phyloP scores from a whole-genome alignment of 768 basidiomycete genomes.

The Mrakia gelida region DNA sequence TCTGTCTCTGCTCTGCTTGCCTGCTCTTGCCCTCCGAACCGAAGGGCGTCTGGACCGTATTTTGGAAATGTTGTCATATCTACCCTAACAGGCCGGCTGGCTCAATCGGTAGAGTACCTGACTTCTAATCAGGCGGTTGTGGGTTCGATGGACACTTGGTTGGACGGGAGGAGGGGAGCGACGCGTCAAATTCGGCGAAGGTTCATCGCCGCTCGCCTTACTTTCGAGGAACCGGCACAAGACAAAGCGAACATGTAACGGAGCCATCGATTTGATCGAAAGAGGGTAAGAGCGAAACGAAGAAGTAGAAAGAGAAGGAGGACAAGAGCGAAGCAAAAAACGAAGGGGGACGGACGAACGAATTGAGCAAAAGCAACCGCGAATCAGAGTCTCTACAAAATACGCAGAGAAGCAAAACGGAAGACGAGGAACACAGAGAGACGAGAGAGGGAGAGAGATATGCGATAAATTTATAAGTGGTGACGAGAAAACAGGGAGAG shows the following conservation, averaged over 20 bases:
- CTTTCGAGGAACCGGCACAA: not conserved
- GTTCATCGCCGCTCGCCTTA: no score
- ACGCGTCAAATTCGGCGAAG: no score
- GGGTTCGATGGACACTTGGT: not conserved
- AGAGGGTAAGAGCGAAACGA: not conserved
- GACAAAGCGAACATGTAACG: not conserved
- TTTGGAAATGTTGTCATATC: no score
- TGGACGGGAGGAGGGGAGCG: no score
- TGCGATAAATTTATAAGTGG: no score
- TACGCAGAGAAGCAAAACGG: not conserved
- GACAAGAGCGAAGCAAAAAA: not conserved
- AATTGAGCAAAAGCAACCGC: not conserved
- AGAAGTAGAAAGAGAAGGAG: not conserved
- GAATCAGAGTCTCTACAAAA: not conserved
- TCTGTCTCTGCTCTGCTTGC: no score
- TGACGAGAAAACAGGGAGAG: no score
- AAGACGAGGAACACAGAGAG: not conserved
- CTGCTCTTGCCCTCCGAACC: no score
- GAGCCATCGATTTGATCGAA: not conserved
- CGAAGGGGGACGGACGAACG: not conserved
- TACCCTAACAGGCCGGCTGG: not conserved
- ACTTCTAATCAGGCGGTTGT: constrained; percentile 8
- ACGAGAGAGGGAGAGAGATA: no score
- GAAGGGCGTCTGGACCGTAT: no score
- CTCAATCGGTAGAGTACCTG: constrained; percentile 8